Conservation (phyloP, 768 basidiomycete genomes). For the Auriscalpium microsporum region DNA sequence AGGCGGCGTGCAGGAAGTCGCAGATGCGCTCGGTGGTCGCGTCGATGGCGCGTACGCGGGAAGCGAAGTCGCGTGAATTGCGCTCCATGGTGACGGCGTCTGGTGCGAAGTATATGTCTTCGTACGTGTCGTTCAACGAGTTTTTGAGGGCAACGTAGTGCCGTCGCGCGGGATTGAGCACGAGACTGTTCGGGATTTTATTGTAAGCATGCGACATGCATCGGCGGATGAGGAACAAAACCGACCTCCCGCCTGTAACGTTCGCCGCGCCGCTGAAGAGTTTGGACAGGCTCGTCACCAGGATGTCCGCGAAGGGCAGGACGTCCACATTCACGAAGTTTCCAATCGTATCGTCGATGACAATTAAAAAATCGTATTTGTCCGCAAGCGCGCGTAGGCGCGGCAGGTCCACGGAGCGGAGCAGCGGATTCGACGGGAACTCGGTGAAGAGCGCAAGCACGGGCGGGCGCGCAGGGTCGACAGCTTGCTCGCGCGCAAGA, state of each 20-base stretch:
- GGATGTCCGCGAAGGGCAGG: constrained; percentile 77
- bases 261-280: constrained; percentile 92
- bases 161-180: constrained; percentile 72
- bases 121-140: constrained; percentile 50
- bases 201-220: neutral
- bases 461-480: constrained; percentile 42
- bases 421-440: constrained; percentile 91
- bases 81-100: constrained; percentile 97
- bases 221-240: constrained; percentile 4
- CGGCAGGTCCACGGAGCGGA: constrained; percentile 72
- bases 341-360: constrained; percentile 92
- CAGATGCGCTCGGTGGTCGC: constrained; percentile 76
- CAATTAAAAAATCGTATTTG: constrained; percentile 77
- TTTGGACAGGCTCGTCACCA: constrained; percentile 88
- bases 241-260: constrained; percentile 95
- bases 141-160: constrained; percentile 62
- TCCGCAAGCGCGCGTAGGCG: constrained; percentile 74
- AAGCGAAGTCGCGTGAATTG: constrained; percentile 88
- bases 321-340: constrained; percentile 93
- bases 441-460: constrained; percentile 83
- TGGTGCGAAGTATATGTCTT: constrained; percentile 83
- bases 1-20: constrained; percentile 61
- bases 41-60: constrained; percentile 71
- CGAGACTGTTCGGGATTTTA: constrained; percentile 44
- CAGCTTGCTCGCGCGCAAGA: constrained; percentile 37